These are phyloP conservation scores for Kentomonas sorsogonicus DNA, from an alignment of 208 protist species.

Conservation along the genomic window DNA sequence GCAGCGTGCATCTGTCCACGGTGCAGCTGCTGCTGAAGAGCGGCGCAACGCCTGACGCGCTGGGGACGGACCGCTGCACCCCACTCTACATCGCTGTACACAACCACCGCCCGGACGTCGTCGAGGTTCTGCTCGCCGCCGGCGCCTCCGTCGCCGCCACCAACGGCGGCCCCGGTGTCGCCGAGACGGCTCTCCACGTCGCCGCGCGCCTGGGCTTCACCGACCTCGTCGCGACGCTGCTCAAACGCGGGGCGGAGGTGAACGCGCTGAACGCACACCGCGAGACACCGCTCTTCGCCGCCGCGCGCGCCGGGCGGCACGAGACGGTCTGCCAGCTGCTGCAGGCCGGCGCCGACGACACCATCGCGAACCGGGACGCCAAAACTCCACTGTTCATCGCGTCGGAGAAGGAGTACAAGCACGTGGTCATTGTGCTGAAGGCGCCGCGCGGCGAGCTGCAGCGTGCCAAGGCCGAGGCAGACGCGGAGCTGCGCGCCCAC, in stretches of 20 bases:
- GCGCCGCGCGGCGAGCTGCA: slow-evolving; percentile 36
- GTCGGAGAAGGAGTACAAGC: slow-evolving; percentile 75
- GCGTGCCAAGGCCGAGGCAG: slow-evolving; percentile 64
- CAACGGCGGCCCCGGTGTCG: slow-evolving; percentile 44
- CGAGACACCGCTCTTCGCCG: slow-evolving; percentile 77
- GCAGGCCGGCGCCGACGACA: slow-evolving; percentile 40
- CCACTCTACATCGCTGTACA: slow-evolving; percentile 82
- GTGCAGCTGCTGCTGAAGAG: slow-evolving; percentile 47
- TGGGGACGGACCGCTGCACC: slow-evolving; percentile 56
- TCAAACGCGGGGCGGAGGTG: slow-evolving; percentile 44
- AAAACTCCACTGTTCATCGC: slow-evolving; percentile 84
- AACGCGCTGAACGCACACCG: slow-evolving; percentile 60
- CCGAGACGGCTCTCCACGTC: slow-evolving; percentile 73
- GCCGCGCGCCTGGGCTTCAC: slow-evolving; percentile 47
- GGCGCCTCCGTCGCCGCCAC: slow-evolving; percentile 55
- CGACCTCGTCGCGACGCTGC: slow-evolving; percentile 36
- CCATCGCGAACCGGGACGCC: slow-evolving; percentile 67
- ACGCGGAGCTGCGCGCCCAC: slow-evolving; percentile 40
- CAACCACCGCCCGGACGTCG: slow-evolving; percentile 60
- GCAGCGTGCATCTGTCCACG: slow-evolving; percentile 25
- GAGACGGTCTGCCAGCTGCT: slow-evolving; percentile 65
- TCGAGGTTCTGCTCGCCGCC: slow-evolving; percentile 42
- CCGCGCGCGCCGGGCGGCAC: slow-evolving; percentile 59
- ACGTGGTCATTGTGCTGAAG: slow-evolving; percentile 79
- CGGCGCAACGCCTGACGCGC: slow-evolving; percentile 58